Evolutionary conservation across 257 asterid genomes (phyloP).

Genomic region (Datura wrightii): DNA sequence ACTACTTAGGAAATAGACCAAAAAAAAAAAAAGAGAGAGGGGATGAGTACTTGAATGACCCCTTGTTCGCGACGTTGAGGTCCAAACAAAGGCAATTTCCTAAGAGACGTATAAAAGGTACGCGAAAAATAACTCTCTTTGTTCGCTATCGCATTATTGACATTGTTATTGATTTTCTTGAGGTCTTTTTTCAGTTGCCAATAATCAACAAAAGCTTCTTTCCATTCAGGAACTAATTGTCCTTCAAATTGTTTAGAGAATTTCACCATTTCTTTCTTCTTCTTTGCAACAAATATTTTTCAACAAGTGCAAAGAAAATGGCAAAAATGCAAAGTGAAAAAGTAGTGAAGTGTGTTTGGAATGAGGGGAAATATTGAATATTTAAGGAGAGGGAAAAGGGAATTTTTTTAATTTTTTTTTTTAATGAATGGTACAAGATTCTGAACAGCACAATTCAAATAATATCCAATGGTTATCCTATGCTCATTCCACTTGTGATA

Average conservation of each 20-base stretch:
- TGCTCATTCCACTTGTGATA: slow-evolving; percentile 66
- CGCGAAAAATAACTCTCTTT: slow-evolving; percentile 34
- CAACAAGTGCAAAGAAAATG: slow-evolving; percentile 17
- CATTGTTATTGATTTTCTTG: slow-evolving; percentile 64
- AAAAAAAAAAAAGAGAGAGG: neutral
- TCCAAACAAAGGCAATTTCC: slow-evolving; percentile 46
- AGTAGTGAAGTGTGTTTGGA: slow-evolving; percentile 39
- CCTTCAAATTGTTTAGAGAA: slow-evolving; percentile 90
- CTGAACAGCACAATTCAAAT: slow-evolving; percentile 73
- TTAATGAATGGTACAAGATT: slow-evolving; percentile 45
- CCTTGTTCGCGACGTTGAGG: slow-evolving; percentile 52
- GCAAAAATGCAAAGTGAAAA: neutral
- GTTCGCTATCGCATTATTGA: slow-evolving; percentile 2
- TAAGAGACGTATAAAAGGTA: slow-evolving; percentile 44
- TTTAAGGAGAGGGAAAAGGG: slow-evolving; percentile 64
- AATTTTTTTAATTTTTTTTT: slow-evolving; percentile 34
- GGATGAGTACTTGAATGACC: slow-evolving; percentile 60
- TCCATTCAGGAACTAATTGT: slow-evolving; percentile 92
- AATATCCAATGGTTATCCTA: slow-evolving; percentile 64
- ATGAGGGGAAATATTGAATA: slow-evolving; percentile 44
- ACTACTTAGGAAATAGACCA: neutral
- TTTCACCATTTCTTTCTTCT: slow-evolving; percentile 66
- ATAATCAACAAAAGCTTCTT: slow-evolving; percentile 92
- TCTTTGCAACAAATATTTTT: neutral
- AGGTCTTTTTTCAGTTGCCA: slow-evolving; percentile 76